Conservation (phyloP, 768 basidiomycete genomes). For the Artomyces pyxidatus region DNA sequence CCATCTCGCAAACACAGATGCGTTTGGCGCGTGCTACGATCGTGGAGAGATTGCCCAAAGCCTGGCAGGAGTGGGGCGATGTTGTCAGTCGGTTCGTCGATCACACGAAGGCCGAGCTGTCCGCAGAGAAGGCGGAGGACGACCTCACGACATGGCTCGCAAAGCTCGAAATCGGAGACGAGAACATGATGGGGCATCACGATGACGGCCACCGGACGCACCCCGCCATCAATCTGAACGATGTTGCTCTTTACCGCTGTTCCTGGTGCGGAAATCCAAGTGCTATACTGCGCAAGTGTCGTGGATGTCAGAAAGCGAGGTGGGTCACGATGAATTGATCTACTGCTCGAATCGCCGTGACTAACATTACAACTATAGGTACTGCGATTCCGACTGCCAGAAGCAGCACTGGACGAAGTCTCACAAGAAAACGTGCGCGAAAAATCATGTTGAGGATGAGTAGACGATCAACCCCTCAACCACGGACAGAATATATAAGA, state of each 20-base stretch:
- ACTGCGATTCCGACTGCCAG: conserved; percentile 36
- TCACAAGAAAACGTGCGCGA: neutral
- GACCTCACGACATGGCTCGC: conserved; percentile 54
- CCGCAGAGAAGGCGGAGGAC: conserved; percentile 39
- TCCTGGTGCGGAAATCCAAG: conserved; percentile 61
- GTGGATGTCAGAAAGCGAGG: conserved; percentile 35
- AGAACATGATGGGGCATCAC: conserved; percentile 25
- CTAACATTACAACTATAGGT: conserved; percentile 27
- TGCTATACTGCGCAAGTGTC: conserved; percentile 46
- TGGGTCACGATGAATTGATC: conserved; percentile 9
- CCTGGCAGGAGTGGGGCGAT: conserved; percentile 38
- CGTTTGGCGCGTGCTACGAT: conserved; percentile 46
- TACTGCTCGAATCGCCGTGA: neutral
- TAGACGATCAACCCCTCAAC: too few relatives aligned
- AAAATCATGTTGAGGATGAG: too few relatives aligned
- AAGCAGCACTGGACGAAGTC: conserved; percentile 26
- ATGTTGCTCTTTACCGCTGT: conserved; percentile 48
- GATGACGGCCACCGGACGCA: conserved; percentile 27
- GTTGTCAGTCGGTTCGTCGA: conserved; percentile 33
- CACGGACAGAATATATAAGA: too few relatives aligned
- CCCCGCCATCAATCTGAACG: conserved; percentile 39
- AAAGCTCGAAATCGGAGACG: conserved; percentile 34
- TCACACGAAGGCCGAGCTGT: conserved; percentile 18
- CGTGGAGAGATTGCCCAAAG: conserved; percentile 36
- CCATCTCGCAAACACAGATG: conserved; percentile 42